Evolutionary conservation across 2,329 filamentous ascomycete genomes (phyloP), one percentile per base, ranked within the genome.

Genomic region (Alternaria angustiovoidea): DNA sequence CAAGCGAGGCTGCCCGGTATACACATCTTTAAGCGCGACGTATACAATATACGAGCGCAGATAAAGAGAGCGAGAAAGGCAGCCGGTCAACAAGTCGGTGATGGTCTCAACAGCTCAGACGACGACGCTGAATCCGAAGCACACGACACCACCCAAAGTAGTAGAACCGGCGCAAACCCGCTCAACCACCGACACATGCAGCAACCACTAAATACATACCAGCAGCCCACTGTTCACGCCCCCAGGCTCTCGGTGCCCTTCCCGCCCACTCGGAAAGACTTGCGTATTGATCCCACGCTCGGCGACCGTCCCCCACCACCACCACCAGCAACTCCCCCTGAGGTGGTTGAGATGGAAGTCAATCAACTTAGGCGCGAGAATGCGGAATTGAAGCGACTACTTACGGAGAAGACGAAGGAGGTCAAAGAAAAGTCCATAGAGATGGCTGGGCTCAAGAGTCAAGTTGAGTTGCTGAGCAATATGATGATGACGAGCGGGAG

Each of bases 21-120:
- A 34, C 70, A 70, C 49, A 77, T 77, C 39, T 75, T 75, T 61
- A 76, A 77, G 61, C 71, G 75, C 44, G 75, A 77, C 52, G 69
- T 77, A 7, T 77, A 77, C 57, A 77, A 77, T 32, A 75, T 76
- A 30, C 69, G 74, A 2, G 73, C 75, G 7, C 71, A 76, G 51
- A 76, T 77, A 57, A 76, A 74, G 58, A 61, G 72, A 5, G 67
- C 71, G 1, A 56, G 72, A 3, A 76, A 75, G 54, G 69, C 71
- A 12, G 71, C 73, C 2, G 73, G 64, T 4, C 71, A 74, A 46
- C 60, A 71, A 34, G 30, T 73, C 3, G 72, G 70, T 34, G 68
- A 72, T 24, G 68, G 68, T 5, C 49, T 71, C 20, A 44, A 64
- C 24, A 68, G 63, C 44, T 72, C 70, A 18, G 54, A 66, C 14